Conservation (phyloP, 2,329 filamentous ascomycete genomes). For the Zasmidium citrigriseum region DNA sequence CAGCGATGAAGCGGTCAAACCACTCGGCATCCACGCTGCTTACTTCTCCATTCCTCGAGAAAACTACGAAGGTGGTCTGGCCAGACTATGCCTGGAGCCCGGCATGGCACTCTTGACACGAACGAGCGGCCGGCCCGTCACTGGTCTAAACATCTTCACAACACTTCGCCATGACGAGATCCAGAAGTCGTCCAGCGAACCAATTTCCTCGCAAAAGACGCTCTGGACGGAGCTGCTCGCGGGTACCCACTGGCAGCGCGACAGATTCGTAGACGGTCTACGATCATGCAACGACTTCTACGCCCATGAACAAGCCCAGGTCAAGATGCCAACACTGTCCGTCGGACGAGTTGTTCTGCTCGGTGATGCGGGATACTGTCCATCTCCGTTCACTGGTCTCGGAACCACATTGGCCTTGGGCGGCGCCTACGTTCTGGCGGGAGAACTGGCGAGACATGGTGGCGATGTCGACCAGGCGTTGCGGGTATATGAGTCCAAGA, state of each 20-base stretch:
- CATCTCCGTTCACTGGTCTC: slow-evolving; percentile 36
- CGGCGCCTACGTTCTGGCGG: slow-evolving; percentile 58
- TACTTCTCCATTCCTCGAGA: slow-evolving; percentile 41
- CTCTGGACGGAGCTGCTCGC: slow-evolving; percentile 27
- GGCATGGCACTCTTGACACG: no score
- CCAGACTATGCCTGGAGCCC: no score
- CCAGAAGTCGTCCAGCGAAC: no score
- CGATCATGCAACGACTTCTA: slow-evolving; percentile 26
- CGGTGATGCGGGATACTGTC: slow-evolving; percentile 43
- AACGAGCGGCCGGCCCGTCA: no score
- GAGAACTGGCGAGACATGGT: slow-evolving; percentile 40
- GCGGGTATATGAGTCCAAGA: slow-evolving; percentile 44
- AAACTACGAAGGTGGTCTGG: slow-evolving; percentile 25
- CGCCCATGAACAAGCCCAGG: slow-evolving; percentile 34
- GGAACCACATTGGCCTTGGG: slow-evolving; percentile 39
- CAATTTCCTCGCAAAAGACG: no score
- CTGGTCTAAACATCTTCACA: no score
- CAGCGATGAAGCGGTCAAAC: slow-evolving; percentile 40
- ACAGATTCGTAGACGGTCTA: slow-evolving; percentile 20
- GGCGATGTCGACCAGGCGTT: slow-evolving; percentile 40
- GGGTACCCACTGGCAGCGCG: slow-evolving; percentile 23
- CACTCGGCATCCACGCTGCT: slow-evolving; percentile 44
- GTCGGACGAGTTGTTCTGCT: slow-evolving; percentile 41
- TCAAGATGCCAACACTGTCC: slow-evolving; percentile 33
- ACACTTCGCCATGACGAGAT: no score